Conservation (phyloP, 257 asterid genomes). For the Sherardia arvensis region DNA sequence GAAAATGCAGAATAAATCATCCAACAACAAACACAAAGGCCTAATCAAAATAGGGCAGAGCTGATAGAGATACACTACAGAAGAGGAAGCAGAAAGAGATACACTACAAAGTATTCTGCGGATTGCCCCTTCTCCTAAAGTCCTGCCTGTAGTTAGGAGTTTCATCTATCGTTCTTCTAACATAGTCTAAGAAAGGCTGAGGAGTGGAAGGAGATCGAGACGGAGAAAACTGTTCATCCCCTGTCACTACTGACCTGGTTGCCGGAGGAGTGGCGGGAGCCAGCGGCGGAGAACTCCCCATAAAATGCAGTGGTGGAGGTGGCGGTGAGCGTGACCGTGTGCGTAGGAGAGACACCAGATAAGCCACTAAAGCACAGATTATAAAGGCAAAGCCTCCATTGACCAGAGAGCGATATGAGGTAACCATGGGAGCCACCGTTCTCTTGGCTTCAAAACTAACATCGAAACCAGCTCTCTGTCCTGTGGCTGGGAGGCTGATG, state of each 20-base stretch:
- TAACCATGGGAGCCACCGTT: not conserved
- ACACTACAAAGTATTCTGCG: slow-evolving; percentile 43
- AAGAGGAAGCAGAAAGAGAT: not conserved
- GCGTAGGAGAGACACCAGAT: slow-evolving; percentile 30
- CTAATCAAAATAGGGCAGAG: not conserved
- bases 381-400: not conserved
- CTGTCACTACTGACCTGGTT: slow-evolving; percentile 25
- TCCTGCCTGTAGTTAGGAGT: slow-evolving; percentile 83
- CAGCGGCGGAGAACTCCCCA: slow-evolving; percentile 16
- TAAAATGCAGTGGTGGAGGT: slow-evolving; percentile 6
- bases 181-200: slow-evolving; percentile 80
- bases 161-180: slow-evolving; percentile 77
- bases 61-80: not conserved
- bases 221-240: slow-evolving; percentile 33
- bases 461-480: slow-evolving; percentile 53
- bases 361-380: slow-evolving; percentile 18
- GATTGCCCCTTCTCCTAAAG: slow-evolving; percentile 62
- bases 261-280: slow-evolving; percentile 59
- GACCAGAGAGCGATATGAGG: not conserved
- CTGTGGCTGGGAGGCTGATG: slow-evolving; percentile 64
- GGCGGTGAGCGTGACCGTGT: slow-evolving; percentile 15
- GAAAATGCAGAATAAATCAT: not conserved
- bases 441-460: slow-evolving; percentile 46
- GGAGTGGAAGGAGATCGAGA: slow-evolving; percentile 65
- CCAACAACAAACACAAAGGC: not conserved